Percentiles rank a stretch among this genome's conserved stretches.
Conservation (phyloP, 2,329 filamentous ascomycete genomes). For the Neonectria coccinea region DNA sequence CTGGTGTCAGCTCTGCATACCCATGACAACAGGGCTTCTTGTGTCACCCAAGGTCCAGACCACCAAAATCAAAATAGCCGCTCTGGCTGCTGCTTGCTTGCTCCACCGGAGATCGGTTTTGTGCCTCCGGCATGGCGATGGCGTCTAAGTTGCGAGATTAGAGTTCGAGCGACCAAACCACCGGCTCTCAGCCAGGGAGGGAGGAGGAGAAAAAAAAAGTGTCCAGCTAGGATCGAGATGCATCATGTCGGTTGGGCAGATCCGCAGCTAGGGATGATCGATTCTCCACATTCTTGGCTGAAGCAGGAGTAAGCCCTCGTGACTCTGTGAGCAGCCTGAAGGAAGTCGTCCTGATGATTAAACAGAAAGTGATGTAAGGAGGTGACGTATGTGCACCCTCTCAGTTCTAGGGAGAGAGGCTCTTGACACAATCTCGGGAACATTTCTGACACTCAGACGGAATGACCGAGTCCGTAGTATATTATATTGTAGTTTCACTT, state of each 20-base stretch:
- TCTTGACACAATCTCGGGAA: not conserved
- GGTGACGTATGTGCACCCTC: not conserved
- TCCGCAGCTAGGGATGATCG: not conserved
- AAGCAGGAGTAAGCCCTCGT: not conserved
- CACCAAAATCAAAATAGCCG: not conserved
- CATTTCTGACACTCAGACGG: not conserved
- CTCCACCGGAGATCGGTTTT: not conserved
- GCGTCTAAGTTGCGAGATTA: not conserved
- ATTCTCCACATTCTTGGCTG: not conserved
- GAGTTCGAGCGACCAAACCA: not conserved
- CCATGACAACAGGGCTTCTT: not conserved
- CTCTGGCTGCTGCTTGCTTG: not conserved
- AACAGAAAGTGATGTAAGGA: not conserved
- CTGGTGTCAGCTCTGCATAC: not conserved
- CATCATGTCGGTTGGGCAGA: not conserved
- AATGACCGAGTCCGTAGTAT: too few relatives aligned
- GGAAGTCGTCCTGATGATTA: not conserved
- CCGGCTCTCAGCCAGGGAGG: not conserved
- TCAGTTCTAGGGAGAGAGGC: not conserved
- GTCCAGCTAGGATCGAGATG: not conserved
- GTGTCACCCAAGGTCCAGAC: not conserved
- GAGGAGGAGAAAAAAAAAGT: not conserved
- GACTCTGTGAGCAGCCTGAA: not conserved
- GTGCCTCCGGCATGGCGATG: not conserved
- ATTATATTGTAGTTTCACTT: not conserved